These are phyloP conservation scores for Exserohilum turcica DNA, from an alignment of 2,329 filamentous ascomycete species.

Conservation along the genomic window DNA sequence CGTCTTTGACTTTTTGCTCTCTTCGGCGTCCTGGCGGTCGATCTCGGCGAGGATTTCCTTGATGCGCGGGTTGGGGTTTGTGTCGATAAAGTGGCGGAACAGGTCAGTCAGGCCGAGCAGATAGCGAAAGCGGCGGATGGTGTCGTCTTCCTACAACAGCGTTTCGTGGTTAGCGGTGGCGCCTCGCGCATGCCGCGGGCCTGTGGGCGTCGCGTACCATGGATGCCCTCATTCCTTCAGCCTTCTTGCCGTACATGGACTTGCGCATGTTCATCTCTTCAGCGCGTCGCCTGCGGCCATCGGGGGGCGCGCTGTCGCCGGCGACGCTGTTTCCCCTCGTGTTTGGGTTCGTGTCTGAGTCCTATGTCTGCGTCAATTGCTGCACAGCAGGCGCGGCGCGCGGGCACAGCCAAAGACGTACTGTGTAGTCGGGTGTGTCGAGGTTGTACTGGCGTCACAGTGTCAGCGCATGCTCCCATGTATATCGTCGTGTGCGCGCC, in stretches of 20 bases:
- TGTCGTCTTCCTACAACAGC: slow-evolving; percentile 79
- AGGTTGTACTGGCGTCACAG: slow-evolving; percentile 52
- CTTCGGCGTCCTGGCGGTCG: slow-evolving; percentile 83
- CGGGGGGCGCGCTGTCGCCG: slow-evolving; percentile 68
- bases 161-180: slow-evolving; percentile 15
- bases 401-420: slow-evolving; percentile 34
- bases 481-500: not conserved
- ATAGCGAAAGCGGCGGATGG: slow-evolving; percentile 91
- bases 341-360: slow-evolving; percentile 69
- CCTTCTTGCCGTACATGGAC: slow-evolving; percentile 93
- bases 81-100: slow-evolving; percentile 98
- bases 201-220: slow-evolving; percentile 65
- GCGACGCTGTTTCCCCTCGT: slow-evolving; percentile 81
- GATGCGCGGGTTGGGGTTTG: slow-evolving; percentile 93
- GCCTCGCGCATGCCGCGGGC: not conserved
- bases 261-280: slow-evolving; percentile 89
- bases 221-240: slow-evolving; percentile 86
- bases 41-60: slow-evolving; percentile 93
- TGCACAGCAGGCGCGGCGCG: slow-evolving; percentile 2
- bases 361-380: slow-evolving; percentile 50
- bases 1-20: slow-evolving; percentile 72
- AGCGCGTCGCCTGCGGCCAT: slow-evolving; percentile 83
- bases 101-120: slow-evolving; percentile 92
- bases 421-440: slow-evolving; percentile 68
- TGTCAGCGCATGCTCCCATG: slow-evolving; percentile 31